Evolutionary conservation across 1,139 yeast species (phyloP).

Genomic region (Saccharomyces hybrid): DNA sequence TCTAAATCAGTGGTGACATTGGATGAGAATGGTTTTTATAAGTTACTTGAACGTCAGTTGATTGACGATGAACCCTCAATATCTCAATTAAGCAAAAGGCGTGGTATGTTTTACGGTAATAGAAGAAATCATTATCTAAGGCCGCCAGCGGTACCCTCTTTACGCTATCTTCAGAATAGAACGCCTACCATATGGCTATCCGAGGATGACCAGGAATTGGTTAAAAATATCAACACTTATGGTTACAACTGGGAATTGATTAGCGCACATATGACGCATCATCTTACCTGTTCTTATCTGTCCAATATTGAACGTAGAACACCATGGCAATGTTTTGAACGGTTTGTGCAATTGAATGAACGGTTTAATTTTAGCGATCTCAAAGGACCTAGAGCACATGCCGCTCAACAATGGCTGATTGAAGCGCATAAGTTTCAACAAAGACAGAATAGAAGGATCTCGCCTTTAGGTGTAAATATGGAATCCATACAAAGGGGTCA

Average conservation of each 20-base stretch:
- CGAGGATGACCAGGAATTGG: constrained; percentile 76
- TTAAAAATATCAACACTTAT: constrained; percentile 77
- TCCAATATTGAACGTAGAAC: constrained; percentile 92
- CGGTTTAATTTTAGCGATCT: constrained; percentile 77
- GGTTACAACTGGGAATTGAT: constrained; percentile 92
- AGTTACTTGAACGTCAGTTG: constrained; percentile 48
- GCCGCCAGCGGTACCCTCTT: constrained; percentile 85
- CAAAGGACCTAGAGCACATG: constrained; percentile 78
- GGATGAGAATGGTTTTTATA: constrained; percentile 60
- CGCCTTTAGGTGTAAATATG: constrained; percentile 85
- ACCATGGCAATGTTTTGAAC: constrained; percentile 97
- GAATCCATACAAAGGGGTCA: constrained; percentile 94
- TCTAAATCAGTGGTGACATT: constrained; percentile 57
- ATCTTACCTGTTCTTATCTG: constrained; percentile 59
- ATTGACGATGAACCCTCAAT: constrained; percentile 36
- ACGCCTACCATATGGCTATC: constrained; percentile 96
- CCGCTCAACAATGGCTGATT: constrained; percentile 88
- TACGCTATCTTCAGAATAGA: constrained; percentile 68
- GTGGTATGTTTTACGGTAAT: constrained; percentile 37
- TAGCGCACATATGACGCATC: constrained; percentile 66
- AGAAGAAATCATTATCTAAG: constrained; percentile 53
- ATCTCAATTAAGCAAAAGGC: constrained; percentile 29
- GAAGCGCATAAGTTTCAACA: constrained; percentile 80
- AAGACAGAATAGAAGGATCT: constrained; percentile 76
- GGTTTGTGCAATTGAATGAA: constrained; percentile 89